Conservation (phyloP, 2,329 filamentous ascomycete species). For the Alternaria hordeiaustralica region DNA sequence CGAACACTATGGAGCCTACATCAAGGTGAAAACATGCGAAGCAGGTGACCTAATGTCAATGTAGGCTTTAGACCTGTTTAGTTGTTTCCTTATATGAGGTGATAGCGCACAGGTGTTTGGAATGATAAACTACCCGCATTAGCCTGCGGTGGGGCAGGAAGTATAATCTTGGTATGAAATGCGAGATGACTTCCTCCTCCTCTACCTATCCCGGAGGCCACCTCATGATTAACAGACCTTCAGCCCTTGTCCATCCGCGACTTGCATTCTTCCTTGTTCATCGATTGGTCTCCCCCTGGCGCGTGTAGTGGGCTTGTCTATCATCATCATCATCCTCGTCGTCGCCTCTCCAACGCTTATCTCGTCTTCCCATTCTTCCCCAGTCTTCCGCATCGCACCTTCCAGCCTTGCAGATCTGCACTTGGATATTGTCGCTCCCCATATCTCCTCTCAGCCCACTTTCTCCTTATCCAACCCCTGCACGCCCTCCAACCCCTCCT, state of each 20-base stretch:
- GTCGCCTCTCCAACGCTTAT: not conserved
- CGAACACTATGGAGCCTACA: no score
- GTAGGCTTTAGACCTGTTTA: no score
- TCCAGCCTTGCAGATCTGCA: not conserved
- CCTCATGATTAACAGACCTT: not conserved
- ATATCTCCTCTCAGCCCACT: slow-evolving; percentile 7
- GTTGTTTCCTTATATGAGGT: not conserved
- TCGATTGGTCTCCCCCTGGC: not conserved
- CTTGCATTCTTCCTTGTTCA: accelerated
- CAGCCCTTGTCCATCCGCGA: not conserved
- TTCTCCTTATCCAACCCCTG: slow-evolving; percentile 80
- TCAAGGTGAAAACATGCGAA: no score
- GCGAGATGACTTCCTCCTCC: not conserved
- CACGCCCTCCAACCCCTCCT: slow-evolving; percentile 63
- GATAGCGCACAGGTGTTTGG: not conserved
- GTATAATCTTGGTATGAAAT: no score
- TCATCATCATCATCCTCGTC: not conserved
- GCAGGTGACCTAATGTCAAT: no score
- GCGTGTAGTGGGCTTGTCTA: not conserved
- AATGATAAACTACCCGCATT: not conserved
- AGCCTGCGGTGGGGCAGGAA: not conserved
- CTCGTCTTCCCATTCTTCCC: not conserved
- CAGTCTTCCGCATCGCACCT: not conserved
- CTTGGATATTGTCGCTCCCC: no score
- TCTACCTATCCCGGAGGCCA: not conserved